These are phyloP conservation scores for Lentinula sp. DNA, from an alignment of 768 basidiomycete species.

Conservation along the genomic window DNA sequence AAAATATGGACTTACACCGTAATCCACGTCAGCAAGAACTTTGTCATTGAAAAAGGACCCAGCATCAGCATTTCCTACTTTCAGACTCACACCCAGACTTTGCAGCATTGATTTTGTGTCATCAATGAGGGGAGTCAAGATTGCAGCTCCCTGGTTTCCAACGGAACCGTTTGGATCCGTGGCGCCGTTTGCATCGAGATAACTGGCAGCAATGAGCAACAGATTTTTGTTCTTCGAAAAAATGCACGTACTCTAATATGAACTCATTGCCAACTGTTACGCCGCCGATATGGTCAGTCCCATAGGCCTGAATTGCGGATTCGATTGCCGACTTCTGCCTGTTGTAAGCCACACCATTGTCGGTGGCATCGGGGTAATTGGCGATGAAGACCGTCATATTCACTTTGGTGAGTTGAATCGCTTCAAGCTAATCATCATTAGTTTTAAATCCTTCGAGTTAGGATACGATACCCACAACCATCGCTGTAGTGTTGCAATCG, in stretches of 20 bases:
- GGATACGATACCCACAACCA: constrained; percentile 44
- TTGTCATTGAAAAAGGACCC: constrained; percentile 76
- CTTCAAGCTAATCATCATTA: constrained; percentile 54
- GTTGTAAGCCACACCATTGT: constrained; percentile 61
- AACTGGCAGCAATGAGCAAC: constrained; percentile 30
- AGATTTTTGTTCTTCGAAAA: neutral
- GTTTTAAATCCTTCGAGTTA: neutral
- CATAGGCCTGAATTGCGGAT: constrained; percentile 69
- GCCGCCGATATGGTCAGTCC: constrained; percentile 68
- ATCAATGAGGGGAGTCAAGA: constrained; percentile 59
- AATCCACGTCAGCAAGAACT: constrained; percentile 60
- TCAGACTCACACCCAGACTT: constrained; percentile 51
- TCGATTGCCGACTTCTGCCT: constrained; percentile 66
- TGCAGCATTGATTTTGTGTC: constrained; percentile 56
- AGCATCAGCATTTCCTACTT: constrained; percentile 80
- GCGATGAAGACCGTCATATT: constrained; percentile 79
- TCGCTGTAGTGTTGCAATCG: constrained; percentile 77
- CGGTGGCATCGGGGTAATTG: constrained; percentile 52
- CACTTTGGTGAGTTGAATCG: constrained; percentile 85
- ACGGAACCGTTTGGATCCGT: constrained; percentile 49
- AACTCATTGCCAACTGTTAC: constrained; percentile 92
- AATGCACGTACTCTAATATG: constrained; percentile 58
- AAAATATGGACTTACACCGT: constrained; percentile 44
- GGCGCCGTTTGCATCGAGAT: constrained; percentile 44
- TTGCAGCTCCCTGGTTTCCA: constrained; percentile 55